Percentiles rank a stretch among this genome's conserved stretches.
Conservation (phyloP, 2,329 filamentous ascomycete species). For the Pestalotiopsis fici region DNA sequence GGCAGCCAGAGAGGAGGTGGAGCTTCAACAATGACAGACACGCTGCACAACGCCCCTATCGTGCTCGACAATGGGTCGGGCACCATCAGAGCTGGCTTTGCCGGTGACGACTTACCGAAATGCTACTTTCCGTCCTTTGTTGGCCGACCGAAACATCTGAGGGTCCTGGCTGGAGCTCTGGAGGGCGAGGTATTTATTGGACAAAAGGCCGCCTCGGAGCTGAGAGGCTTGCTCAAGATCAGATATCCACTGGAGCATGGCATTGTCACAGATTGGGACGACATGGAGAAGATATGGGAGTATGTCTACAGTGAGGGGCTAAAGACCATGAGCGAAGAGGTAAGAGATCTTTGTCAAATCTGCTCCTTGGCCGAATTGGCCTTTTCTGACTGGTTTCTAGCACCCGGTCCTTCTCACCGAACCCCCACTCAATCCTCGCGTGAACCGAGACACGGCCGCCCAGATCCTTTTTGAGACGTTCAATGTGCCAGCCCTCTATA, state of each 20-base stretch:
- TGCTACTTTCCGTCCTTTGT: constrained; percentile 98
- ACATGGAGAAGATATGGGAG: constrained; percentile 99
- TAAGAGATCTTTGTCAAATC: constrained; percentile 36
- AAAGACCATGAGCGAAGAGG: constrained; percentile 96
- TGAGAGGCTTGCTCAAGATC: constrained; percentile 93
- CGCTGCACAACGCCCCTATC: constrained; percentile 94
- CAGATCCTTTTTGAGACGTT: constrained; percentile 99
- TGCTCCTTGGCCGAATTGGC: background rate
- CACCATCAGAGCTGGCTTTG: constrained; percentile 95
- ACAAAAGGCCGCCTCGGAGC: constrained; percentile 81
- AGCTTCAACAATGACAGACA: constrained; percentile 50
- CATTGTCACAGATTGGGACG: constrained; percentile 98
- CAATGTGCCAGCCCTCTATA: constrained; percentile 95
- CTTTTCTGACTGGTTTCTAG: constrained; percentile 41
- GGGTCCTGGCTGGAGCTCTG: constrained; percentile 92
- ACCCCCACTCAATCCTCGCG: constrained; percentile 90
- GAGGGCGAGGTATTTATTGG: constrained; percentile 98
- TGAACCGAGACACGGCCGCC: constrained; percentile 93
- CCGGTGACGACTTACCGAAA: constrained; percentile 92
- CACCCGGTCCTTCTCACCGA: constrained; percentile 96
- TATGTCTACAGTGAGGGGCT: constrained; percentile 95
- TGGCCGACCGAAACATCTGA: constrained; percentile 89
- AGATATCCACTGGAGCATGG: constrained; percentile 94
- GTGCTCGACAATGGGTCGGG: constrained; percentile 99
- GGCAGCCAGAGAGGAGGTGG: background rate